phyloP scores from a whole-genome alignment of 495 filamentous ascomycete genomes.

The Aspergillus hancockii region DNA sequence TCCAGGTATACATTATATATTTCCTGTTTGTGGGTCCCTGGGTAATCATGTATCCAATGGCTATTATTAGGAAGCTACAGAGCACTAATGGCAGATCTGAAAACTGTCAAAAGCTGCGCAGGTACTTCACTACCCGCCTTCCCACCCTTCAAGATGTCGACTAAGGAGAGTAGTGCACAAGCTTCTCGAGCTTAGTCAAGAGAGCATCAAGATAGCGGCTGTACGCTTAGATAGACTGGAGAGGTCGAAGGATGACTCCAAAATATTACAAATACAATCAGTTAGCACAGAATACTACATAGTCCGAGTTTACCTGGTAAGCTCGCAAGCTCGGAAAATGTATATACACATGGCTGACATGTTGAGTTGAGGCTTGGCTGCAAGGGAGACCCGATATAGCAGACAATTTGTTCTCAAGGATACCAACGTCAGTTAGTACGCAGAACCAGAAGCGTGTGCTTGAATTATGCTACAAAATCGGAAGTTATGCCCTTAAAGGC shows the following conservation, averaged over 20 bases:
- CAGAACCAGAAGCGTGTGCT: constrained; percentile 58
- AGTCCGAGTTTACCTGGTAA: constrained; percentile 67
- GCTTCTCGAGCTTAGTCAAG: constrained; percentile 56
- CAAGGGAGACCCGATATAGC: constrained; percentile 71
- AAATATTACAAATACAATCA: constrained; percentile 12
- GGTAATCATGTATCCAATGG: background rate
- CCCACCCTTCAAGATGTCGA: background rate
- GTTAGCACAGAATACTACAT: constrained; percentile 61
- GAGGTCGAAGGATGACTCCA: constrained; percentile 29
- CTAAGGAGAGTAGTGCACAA: constrained; percentile 41
- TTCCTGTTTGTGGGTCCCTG: background rate
- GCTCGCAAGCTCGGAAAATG: constrained; percentile 11
- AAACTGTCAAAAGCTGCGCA: constrained; percentile 63
- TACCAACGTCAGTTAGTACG: constrained; percentile 34
- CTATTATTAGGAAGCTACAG: constrained; percentile 46
- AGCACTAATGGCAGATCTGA: constrained; percentile 67
- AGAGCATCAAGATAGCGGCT: constrained; percentile 63
- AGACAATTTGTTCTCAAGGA: constrained; percentile 71
- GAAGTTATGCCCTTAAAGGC: constrained; percentile 55
- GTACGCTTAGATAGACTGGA: constrained; percentile 59
- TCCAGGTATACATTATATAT: constrained; percentile 26
- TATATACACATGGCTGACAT: constrained; percentile 2
- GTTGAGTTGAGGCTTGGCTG: constrained; percentile 62
- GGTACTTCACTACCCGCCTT: constrained; percentile 42
- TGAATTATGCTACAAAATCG: constrained; percentile 73